phyloP scores from a whole-genome alignment of 2,329 filamentous ascomycete genomes.

The Cercospora zeina region DNA sequence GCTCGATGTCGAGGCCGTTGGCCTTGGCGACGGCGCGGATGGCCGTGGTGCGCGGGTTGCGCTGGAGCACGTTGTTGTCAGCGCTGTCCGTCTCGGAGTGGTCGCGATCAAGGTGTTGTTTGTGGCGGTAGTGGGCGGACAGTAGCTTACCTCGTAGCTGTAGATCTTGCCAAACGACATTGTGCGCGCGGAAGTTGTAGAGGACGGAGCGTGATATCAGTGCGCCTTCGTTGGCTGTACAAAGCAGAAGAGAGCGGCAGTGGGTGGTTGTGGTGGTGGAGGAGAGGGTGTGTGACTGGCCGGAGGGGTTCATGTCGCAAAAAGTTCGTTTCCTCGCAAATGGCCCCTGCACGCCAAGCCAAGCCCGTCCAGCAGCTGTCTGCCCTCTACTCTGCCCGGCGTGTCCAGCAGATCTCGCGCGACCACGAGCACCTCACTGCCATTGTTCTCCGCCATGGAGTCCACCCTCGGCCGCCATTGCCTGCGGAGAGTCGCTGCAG shows the following conservation, averaged over 20 bases:
- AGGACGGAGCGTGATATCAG: constrained; percentile 21
- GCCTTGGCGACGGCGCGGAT: constrained; percentile 95
- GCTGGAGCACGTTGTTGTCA: constrained; percentile 52
- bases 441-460: constrained; percentile 34
- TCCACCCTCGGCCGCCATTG: constrained; percentile 34
- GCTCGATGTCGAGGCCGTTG: constrained; percentile 89
- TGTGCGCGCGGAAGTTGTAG: constrained; percentile 24
- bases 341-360: constrained; percentile 2
- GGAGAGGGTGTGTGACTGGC: constrained; percentile 14
- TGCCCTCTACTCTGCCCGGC: neutral
- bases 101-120: constrained; percentile 16
- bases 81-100: neutral
- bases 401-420: neutral
- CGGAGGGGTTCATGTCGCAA: constrained; percentile 8
- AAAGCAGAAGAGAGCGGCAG: constrained; percentile 8
- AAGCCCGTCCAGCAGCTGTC: neutral
- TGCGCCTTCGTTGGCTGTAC: constrained; percentile 40
- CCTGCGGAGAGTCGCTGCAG: constrained; percentile 36
- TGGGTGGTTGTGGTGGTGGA: constrained; percentile 18
- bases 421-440: neutral
- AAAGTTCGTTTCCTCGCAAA: neutral
- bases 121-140: constrained; percentile 11
- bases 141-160: constrained; percentile 68
- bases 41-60: constrained; percentile 84
- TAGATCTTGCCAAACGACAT: constrained; percentile 90